Percentiles rank a stretch among this genome's conserved stretches.
Evolutionary conservation across 2,329 filamentous ascomycete genomes (phyloP).

Genomic region (Paecilomyces sp.): DNA sequence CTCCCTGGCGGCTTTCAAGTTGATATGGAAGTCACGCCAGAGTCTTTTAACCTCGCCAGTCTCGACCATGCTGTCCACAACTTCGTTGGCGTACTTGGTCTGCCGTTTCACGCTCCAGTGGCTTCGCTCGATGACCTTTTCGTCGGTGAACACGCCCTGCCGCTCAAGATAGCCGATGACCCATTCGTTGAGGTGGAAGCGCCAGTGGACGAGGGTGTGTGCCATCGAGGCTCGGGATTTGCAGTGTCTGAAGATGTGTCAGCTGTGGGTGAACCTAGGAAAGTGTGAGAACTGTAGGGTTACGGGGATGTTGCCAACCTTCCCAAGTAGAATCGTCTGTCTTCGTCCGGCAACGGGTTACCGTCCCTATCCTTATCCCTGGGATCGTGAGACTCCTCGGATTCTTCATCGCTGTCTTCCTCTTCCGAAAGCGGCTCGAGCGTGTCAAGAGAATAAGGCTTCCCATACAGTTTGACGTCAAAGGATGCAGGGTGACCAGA

Average conservation of each 20-base stretch:
- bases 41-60: constrained; percentile 54
- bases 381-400: constrained; percentile 22
- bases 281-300: background rate
- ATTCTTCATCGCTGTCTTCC: constrained; percentile 33
- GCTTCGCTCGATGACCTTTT: constrained; percentile 55
- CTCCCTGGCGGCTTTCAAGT: constrained; percentile 52
- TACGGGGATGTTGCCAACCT: constrained; percentile 24
- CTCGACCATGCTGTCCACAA: constrained; percentile 58
- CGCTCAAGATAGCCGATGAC: constrained; percentile 56
- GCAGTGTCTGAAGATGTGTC: constrained; percentile 40
- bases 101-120: constrained; percentile 54
- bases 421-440: constrained; percentile 56
- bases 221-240: constrained; percentile 60
- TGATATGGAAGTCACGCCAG: constrained; percentile 59
- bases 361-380: constrained; percentile 39
- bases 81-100: constrained; percentile 53
- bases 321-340: constrained; percentile 47
- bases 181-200: constrained; percentile 64
- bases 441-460: constrained; percentile 58
- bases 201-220: constrained; percentile 70
- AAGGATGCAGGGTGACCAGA: constrained; percentile 60
- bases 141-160: constrained; percentile 51
- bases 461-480: constrained; percentile 56
- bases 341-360: constrained; percentile 36
- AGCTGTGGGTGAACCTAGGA: background rate